Conservation (phyloP, 164 flowering plant species). For the Protea cynaroides region DNA sequence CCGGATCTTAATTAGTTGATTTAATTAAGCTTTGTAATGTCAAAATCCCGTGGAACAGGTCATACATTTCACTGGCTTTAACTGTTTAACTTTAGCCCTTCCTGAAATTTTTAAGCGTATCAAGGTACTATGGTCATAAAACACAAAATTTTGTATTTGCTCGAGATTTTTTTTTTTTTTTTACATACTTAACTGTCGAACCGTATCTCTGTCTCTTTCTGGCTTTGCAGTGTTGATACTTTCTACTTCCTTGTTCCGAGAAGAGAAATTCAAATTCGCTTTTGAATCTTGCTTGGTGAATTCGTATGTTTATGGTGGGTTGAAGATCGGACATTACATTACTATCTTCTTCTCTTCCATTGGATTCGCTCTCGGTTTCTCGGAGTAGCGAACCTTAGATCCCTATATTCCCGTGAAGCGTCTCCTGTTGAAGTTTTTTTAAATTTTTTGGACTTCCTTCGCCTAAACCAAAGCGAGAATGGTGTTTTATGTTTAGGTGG, state of each 20-base stretch:
- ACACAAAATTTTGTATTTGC: too few relatives aligned
- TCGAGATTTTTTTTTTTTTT: neutral
- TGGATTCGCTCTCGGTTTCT: slow-evolving; percentile 4
- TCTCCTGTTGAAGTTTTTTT: neutral
- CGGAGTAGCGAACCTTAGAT: neutral
- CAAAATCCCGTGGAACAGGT: too few relatives aligned
- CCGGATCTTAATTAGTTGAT: too few relatives aligned
- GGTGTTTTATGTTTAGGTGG: slow-evolving; percentile 1
- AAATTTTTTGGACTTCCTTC: neutral
- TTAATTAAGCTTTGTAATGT: too few relatives aligned
- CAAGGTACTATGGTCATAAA: too few relatives aligned
- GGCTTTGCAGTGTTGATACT: neutral
- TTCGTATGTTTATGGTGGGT: neutral
- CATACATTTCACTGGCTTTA: too few relatives aligned
- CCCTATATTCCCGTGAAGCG: neutral
- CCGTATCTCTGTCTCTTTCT: slow-evolving; percentile 12
- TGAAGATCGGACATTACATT: neutral
- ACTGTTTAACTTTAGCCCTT: too few relatives aligned
- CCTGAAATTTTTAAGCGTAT: too few relatives aligned
- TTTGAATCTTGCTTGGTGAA: neutral
- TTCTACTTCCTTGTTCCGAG: neutral
- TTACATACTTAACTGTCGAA: slow-evolving; percentile 6
- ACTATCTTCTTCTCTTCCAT: neutral
- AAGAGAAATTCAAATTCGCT: neutral
- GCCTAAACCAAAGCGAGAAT: slow-evolving; percentile 1